These are phyloP conservation scores for Aphanomyces euteiches DNA, from an alignment of 352 stramenopile species.

Conservation along the genomic window DNA sequence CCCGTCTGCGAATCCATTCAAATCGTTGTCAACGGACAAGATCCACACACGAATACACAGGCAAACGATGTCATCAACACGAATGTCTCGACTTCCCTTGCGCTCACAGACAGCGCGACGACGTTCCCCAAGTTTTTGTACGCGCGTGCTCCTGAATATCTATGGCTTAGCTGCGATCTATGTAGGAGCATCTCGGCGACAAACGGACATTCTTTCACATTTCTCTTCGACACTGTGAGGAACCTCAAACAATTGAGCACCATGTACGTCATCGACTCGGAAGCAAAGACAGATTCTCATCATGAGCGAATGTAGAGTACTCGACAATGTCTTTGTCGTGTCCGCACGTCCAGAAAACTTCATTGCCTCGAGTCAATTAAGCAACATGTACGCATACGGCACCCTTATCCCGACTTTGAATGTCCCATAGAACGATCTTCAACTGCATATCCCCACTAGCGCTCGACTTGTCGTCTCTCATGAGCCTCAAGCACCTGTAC, in stretches of 20 bases:
- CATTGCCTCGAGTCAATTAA: not conserved
- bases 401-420: not conserved
- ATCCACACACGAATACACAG: not conserved
- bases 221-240: constrained; percentile 9
- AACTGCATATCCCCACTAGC: constrained; percentile 2
- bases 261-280: constrained; percentile 6
- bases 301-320: not conserved
- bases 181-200: constrained; percentile 21
- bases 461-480: not conserved
- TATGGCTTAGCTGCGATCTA: not conserved
- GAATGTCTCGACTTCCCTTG: constrained; percentile 1
- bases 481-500: not conserved
- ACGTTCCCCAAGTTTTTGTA: constrained; percentile 14
- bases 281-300: not conserved
- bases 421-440: not conserved
- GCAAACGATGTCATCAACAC: constrained; percentile 8
- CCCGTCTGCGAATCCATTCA: not conserved
- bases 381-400: constrained; percentile 19
- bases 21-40: not conserved
- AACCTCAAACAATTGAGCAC: constrained; percentile 13
- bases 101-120: constrained; percentile 3
- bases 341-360: not conserved
- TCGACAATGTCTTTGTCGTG: not conserved
- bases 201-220: not conserved
- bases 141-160: not conserved